phyloP scores from a whole-genome alignment of 495 filamentous ascomycete genomes.

The Astrocystis sublimbata region DNA sequence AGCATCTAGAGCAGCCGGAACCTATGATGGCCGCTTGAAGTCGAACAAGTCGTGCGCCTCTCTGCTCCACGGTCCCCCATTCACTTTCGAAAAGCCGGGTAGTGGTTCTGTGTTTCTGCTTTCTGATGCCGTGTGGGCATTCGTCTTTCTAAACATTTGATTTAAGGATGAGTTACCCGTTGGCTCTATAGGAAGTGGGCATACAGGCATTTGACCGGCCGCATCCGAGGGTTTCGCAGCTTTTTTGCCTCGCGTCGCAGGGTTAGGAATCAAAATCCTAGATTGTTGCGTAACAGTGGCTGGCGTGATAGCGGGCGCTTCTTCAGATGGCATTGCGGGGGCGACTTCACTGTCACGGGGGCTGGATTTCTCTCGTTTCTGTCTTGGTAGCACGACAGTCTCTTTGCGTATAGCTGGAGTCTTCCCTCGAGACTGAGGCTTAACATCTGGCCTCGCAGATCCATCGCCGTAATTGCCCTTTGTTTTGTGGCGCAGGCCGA shows the following conservation, averaged over 20 bases:
- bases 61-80: conserved; percentile 53
- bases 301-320: background rate
- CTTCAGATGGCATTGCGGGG: background rate
- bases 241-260: conserved; percentile 52
- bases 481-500: no score
- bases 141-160: conserved; percentile 14
- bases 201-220: conserved; percentile 44
- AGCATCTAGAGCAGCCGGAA: background rate
- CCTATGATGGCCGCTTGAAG: conserved; percentile 37
- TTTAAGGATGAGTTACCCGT: conserved; percentile 1
- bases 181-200: conserved; percentile 36
- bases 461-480: no score
- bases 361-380: background rate
- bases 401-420: background rate
- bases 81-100: conserved; percentile 43
- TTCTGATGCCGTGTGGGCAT: conserved; percentile 25
- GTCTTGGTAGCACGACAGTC: background rate
- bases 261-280: conserved; percentile 36
- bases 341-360: background rate
- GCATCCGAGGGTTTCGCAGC: conserved; percentile 51
- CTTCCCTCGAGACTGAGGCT: background rate
- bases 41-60: conserved; percentile 55
- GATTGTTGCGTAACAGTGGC: conserved; percentile 9
- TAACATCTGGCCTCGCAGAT: background rate
- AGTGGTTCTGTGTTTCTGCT: conserved; percentile 20